These are phyloP conservation scores for Betula pendula DNA, from an alignment of 306 rosid species.

Conservation along the genomic window DNA sequence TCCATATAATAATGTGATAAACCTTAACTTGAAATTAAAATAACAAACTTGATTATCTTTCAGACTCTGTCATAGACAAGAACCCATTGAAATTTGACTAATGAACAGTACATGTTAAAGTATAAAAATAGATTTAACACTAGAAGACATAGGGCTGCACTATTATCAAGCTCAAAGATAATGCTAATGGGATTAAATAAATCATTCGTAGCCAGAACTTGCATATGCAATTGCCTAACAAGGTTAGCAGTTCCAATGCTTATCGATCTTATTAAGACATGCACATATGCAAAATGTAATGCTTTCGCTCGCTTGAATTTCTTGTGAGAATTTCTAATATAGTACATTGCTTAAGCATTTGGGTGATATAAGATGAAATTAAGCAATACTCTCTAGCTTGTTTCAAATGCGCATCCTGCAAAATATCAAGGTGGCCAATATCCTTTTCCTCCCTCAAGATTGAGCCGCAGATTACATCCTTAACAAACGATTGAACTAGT, in stretches of 20 bases:
- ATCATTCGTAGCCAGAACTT: no score
- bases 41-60: neutral
- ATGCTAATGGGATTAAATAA: no score
- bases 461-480: neutral
- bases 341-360: neutral
- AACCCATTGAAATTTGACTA: neutral
- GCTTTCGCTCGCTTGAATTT: neutral
- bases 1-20: no score
- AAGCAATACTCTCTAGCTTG: neutral
- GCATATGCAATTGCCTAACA: neutral
- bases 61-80: neutral
- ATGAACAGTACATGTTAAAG: neutral
- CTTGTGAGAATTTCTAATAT: neutral
- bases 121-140: neutral
- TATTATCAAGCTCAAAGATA: no score
- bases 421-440: neutral
- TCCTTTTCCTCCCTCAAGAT: no score
- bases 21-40: no score
- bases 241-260: no score
- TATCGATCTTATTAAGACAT: neutral
- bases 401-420: neutral
- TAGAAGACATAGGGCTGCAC: neutral
- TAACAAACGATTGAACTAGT: neutral
- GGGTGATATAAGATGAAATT: neutral
- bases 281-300: neutral